Base-by-base conservation (phyloP, 139 green algal species). In the Parachlorella kessleri region DNA sequence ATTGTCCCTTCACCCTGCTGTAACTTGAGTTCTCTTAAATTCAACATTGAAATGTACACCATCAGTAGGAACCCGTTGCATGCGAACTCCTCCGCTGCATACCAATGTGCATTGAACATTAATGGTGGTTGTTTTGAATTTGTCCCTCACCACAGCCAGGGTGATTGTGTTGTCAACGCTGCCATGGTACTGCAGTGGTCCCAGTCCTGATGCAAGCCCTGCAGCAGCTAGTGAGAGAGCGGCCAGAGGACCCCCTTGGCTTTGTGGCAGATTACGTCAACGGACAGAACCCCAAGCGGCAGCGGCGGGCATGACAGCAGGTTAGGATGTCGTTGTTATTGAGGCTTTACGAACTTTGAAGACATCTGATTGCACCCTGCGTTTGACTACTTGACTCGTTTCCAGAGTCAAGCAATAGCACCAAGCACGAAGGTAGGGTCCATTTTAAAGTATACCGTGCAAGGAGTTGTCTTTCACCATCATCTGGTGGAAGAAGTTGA, bases 141-240 rank as follows among this genome's bases (percentile, higher is more conserved):
- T n/a, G n/a, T n/a, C n/a, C n/a, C n/a, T n/a, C n/a, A n/a, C n/a
- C n/a, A n/a, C n/a, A n/a, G n/a, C n/a, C n/a, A n/a, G n/a, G n/a
- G n/a, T n/a, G n/a, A n/a, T n/a, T n/a, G n/a, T n/a, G n/a, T n/a
- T n/a, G n/a, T n/a, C n/a, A n/a, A n/a, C n/a, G n/a, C n/a, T n/a
- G n/a, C n/a, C n/a, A n/a, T n/a, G n/a, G n/a, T n/a, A n/a, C n/a
- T 76, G 73, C 90, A 90, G 92, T 97, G 2, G 93, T 97, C 42
- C 90, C 91, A 0, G 73, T 94, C 23, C 63, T 97, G 32, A 94
- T 97, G 92, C 86, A 95, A 72, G 92, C 88, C 1, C 77, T 96
- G 79, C 88, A 94, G 72, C 84, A 88, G 1, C 64, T 97, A 23
- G 92, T 92, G 69, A 92, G 89, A 72, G 88, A 95, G 82, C 82